Evolutionary conservation across 208 protist species (phyloP).

Genomic region (Borovskyia barvae): DNA sequence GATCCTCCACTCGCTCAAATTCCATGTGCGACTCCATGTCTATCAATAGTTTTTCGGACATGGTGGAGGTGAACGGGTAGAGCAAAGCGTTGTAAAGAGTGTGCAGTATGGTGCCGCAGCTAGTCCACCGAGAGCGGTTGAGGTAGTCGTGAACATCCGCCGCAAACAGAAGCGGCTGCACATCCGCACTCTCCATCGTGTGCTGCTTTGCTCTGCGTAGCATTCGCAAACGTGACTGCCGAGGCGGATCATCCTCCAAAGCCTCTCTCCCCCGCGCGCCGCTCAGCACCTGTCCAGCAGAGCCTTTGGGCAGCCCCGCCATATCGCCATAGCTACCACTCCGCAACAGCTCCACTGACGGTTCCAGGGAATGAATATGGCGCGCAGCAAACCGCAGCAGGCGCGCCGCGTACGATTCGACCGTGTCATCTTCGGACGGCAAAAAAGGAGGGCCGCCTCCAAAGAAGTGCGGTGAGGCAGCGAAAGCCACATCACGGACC

Average conservation of each 20-base stretch:
- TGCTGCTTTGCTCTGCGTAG: slow-evolving; percentile 41
- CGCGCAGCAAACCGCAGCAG: slow-evolving; percentile 25
- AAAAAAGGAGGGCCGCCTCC: slow-evolving; percentile 12
- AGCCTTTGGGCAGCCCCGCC: background rate
- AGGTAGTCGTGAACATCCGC: slow-evolving; percentile 65
- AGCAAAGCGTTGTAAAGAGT: slow-evolving; percentile 34
- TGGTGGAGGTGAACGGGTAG: slow-evolving; percentile 65
- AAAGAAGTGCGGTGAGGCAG: slow-evolving; percentile 26
- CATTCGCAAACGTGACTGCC: slow-evolving; percentile 15
- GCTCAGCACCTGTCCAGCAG: background rate
- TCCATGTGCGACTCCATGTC: slow-evolving; percentile 42
- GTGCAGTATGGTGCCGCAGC: slow-evolving; percentile 17
- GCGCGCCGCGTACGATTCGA: slow-evolving; percentile 22
- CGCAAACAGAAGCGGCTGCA: slow-evolving; percentile 62
- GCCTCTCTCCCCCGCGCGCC: background rate
- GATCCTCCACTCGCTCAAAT: background rate
- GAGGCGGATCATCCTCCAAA: slow-evolving; percentile 20
- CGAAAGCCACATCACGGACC: slow-evolving; percentile 26
- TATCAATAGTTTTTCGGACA: slow-evolving; percentile 34
- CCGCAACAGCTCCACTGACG: slow-evolving; percentile 19
- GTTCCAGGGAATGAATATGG: slow-evolving; percentile 17
- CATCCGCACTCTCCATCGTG: slow-evolving; percentile 38
- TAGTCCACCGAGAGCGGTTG: slow-evolving; percentile 29
- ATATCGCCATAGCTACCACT: slow-evolving; percentile 8
- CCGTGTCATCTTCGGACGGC: slow-evolving; percentile 29